Percentiles rank a stretch among this genome's conserved stretches.
Conservation (phyloP, 1,284 basidiomycete species). For the Coniferiporia sulphurascens region DNA sequence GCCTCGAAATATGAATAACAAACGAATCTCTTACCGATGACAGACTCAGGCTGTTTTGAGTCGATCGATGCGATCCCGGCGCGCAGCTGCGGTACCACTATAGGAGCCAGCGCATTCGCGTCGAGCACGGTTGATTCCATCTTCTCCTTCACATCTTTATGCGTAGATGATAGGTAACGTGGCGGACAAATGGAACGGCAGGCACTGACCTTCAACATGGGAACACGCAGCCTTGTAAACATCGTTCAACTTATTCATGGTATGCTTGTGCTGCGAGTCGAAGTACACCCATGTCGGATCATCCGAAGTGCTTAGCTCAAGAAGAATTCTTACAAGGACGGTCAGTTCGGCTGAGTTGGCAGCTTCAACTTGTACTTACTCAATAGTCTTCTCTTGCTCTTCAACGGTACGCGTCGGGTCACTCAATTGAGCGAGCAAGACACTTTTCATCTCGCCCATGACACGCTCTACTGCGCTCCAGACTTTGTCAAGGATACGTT, state of each 20-base stretch:
- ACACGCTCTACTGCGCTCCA: conserved; percentile 95
- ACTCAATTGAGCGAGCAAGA: conserved; percentile 74
- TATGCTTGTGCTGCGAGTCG: conserved; percentile 87
- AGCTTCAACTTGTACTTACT: conserved; percentile 48
- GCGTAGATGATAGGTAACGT: not conserved
- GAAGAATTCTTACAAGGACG: conserved; percentile 57
- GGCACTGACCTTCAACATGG: conserved; percentile 50
- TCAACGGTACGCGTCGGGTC: conserved; percentile 80
- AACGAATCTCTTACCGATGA: conserved; percentile 49
- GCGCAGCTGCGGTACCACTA: conserved; percentile 53
- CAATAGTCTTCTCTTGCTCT: conserved; percentile 95
- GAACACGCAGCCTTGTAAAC: conserved; percentile 54
- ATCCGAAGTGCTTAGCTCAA: conserved; percentile 79
- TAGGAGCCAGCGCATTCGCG: conserved; percentile 36
- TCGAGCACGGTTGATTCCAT: conserved; percentile 31
- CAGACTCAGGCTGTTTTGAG: conserved; percentile 55
- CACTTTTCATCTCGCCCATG: conserved; percentile 86
- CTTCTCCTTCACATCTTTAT: conserved; percentile 42
- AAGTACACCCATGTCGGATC: conserved; percentile 94
- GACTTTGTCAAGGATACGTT: conserved; percentile 91
- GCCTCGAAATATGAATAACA: not conserved
- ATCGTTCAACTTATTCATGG: conserved; percentile 74
- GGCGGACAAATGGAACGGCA: not conserved
- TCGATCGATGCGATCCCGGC: conserved; percentile 54
- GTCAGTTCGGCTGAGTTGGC: not conserved